These are phyloP conservation scores for Fusarium luffae DNA, from an alignment of 2,329 filamentous ascomycete genomes.

Conservation along the genomic window DNA sequence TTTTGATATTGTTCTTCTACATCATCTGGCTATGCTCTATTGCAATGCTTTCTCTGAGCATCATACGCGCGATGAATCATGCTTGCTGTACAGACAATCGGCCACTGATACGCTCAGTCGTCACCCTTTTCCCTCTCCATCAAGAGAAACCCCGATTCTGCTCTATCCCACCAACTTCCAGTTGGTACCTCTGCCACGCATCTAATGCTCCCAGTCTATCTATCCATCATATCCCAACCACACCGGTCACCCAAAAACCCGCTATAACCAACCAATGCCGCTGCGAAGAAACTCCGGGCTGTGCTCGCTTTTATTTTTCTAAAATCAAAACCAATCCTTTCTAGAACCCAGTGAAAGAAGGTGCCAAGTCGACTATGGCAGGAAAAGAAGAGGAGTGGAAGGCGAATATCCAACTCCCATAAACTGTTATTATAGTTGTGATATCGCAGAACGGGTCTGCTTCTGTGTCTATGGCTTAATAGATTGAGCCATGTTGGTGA, in stretches of 20 bases:
- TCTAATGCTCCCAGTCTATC: neutral
- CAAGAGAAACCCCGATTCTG: neutral
- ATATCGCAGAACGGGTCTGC: constrained; percentile 13
- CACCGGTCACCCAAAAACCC: neutral
- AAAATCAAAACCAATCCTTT: constrained; percentile 23
- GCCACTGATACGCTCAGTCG: neutral
- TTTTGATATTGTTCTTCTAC: neutral
- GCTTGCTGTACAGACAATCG: neutral
- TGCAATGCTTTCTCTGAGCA: neutral
- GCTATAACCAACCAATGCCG: constrained; percentile 19
- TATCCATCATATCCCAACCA: constrained; percentile 4
- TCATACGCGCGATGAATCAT: neutral
- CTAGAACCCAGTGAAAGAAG: constrained; percentile 13
- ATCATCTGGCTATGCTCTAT: neutral
- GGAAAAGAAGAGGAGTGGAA: constrained; percentile 3
- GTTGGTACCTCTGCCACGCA: neutral
- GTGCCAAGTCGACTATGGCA: constrained; percentile 11
- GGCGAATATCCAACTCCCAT: neutral
- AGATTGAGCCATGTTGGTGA: neutral
- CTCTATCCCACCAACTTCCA: neutral
- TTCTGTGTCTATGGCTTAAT: neutral
- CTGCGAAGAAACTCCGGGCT: constrained; percentile 39
- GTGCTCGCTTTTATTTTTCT: constrained; percentile 33
- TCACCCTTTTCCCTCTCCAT: neutral
- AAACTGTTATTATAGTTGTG: constrained; percentile 30